Percentiles rank a stretch among this genome's conserved stretches.
These are phyloP conservation scores for Cercospora sp. DNA, from an alignment of 2,329 filamentous ascomycete genomes.

Conservation along the genomic window DNA sequence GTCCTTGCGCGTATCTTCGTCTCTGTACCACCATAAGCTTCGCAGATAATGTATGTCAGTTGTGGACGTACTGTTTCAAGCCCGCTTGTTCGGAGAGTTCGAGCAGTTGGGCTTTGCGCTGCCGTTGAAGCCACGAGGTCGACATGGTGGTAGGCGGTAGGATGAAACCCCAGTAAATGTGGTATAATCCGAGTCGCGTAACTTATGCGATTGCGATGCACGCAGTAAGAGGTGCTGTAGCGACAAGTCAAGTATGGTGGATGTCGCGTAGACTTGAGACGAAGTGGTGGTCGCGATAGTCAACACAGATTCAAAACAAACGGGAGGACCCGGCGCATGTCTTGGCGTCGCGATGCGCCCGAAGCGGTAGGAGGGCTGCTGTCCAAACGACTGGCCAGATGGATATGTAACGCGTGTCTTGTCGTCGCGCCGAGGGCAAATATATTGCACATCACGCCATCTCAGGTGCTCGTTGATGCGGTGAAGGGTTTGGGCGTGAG, in stretches of 20 bases:
- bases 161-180: conserved; percentile 19
- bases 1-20: conserved; percentile 68
- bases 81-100: conserved; percentile 36
- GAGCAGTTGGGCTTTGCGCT: conserved; percentile 35
- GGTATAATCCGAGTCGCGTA: conserved; percentile 48
- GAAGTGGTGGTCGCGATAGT: conserved; percentile 5
- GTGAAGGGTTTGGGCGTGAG: background rate
- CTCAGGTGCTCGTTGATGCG: background rate
- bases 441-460: background rate
- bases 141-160: conserved; percentile 22
- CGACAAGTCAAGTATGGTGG: conserved; percentile 14
- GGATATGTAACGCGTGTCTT: background rate
- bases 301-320: conserved; percentile 18
- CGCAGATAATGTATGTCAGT: background rate
- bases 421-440: background rate
- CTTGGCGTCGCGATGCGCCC: conserved; percentile 12
- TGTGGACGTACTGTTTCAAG: conserved; percentile 30
- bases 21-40: conserved; percentile 23
- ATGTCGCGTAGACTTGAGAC: conserved; percentile 8
- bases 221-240: conserved; percentile 17
- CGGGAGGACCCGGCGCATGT: conserved; percentile 3
- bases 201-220: conserved; percentile 47
- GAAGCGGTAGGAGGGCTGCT: background rate
- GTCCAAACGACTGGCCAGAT: background rate
- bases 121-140: conserved; percentile 35